Evolutionary conservation across 441 rosid species (phyloP).

Genomic region (Mallotus repandus): DNA sequence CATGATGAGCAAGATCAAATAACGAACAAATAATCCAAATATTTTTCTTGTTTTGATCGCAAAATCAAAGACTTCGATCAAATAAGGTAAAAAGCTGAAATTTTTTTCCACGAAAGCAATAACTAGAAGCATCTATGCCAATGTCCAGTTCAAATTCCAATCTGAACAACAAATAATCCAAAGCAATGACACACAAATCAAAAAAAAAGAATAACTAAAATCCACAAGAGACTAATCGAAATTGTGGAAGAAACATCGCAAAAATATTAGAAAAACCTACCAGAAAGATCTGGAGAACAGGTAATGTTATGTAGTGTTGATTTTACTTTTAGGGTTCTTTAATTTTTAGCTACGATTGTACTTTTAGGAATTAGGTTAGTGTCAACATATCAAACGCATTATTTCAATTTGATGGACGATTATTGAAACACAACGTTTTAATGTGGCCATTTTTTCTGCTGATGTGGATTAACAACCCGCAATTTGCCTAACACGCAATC

Average conservation of each 20-base stretch:
- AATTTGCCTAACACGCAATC: too few relatives aligned
- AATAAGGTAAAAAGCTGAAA: background rate
- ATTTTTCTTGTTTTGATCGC: background rate
- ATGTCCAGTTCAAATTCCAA: background rate
- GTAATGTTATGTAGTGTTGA: background rate
- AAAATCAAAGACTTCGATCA: background rate
- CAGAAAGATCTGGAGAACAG: constrained; percentile 22
- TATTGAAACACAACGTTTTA: too few relatives aligned
- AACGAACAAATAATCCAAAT: background rate
- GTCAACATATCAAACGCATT: too few relatives aligned
- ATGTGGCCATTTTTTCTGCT: too few relatives aligned
- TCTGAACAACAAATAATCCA: background rate
- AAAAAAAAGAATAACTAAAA: background rate
- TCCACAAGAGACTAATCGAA: background rate
- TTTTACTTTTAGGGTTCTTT: too few relatives aligned
- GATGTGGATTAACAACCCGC: too few relatives aligned
- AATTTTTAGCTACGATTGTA: too few relatives aligned
- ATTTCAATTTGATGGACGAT: too few relatives aligned
- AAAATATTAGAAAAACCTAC: constrained; percentile 14
- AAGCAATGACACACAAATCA: background rate
- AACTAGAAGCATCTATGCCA: too few relatives aligned
- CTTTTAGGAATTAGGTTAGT: too few relatives aligned
- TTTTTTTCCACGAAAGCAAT: background rate
- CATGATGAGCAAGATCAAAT: background rate
- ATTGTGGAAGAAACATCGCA: background rate